Conservation (phyloP, 176 grass and related monocot species). For the Pontederia crassipes region DNA sequence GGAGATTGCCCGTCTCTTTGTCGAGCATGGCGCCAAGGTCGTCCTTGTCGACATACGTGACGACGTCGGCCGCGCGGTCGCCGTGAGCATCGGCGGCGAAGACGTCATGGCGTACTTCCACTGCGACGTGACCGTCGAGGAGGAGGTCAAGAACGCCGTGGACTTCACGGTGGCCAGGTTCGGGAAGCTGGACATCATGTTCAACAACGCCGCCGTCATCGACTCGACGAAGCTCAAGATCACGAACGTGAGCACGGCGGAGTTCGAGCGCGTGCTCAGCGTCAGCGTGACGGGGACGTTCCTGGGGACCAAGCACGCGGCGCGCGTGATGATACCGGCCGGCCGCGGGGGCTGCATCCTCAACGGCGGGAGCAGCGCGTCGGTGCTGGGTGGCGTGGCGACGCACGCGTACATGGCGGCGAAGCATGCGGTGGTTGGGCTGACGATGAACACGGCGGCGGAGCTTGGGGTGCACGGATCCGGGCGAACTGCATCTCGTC, state of each 20-base stretch:
- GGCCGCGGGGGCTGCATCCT: too few relatives aligned
- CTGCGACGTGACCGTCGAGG: conserved; percentile 10
- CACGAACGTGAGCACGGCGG: not conserved
- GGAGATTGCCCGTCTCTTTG: not conserved
- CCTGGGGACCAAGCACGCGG: conserved; percentile 9
- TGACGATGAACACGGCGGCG: too few relatives aligned
- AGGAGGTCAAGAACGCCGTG: not conserved
- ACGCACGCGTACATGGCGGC: too few relatives aligned
- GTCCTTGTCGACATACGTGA: conserved; percentile 5
- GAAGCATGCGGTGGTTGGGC: too few relatives aligned
- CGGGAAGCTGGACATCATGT: too few relatives aligned
- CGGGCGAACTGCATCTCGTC: too few relatives aligned
- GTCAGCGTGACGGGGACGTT: conserved; percentile 3
- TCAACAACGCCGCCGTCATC: too few relatives aligned
- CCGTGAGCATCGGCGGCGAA: not conserved
- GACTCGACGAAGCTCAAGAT: not conserved
- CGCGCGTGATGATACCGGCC: not conserved
- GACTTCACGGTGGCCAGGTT: too few relatives aligned
- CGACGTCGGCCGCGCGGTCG: conserved; percentile 4
- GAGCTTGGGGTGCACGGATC: too few relatives aligned
- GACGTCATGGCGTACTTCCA: not conserved
- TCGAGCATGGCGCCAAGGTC: conserved; percentile 3
- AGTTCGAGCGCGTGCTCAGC: not conserved
- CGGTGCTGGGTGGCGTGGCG: too few relatives aligned
- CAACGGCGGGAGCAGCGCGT: too few relatives aligned